Conservation (phyloP, 2,329 filamentous ascomycete species). For the Colletotrichum sp. region DNA sequence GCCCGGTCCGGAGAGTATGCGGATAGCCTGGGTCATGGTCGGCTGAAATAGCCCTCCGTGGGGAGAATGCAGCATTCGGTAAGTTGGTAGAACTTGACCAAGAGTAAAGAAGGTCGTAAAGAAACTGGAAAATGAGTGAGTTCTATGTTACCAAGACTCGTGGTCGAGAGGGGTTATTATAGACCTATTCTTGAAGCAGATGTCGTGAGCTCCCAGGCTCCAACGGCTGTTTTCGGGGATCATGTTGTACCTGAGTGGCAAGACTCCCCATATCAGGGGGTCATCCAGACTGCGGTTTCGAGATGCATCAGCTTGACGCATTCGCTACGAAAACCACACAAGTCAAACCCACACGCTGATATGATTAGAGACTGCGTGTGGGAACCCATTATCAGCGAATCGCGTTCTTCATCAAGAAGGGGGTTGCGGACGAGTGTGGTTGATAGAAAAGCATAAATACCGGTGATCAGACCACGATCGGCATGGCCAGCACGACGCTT, state of each 20-base stretch:
- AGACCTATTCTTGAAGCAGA: slow-evolving; percentile 88
- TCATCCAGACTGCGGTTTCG: slow-evolving; percentile 77
- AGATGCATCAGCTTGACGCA: slow-evolving; percentile 4
- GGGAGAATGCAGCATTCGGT: slow-evolving; percentile 78
- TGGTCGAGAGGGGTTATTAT: background rate
- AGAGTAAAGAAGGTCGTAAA: slow-evolving; percentile 82
- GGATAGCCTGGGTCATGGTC: slow-evolving; percentile 84
- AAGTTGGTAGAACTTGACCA: slow-evolving; percentile 90
- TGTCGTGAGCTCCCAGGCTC: slow-evolving; percentile 91
- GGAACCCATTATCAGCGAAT: background rate
- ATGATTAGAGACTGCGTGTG: slow-evolving; percentile 77
- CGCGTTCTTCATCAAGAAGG: background rate
- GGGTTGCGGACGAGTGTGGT: background rate
- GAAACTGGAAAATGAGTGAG: slow-evolving; percentile 49
- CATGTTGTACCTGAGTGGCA: slow-evolving; percentile 77
- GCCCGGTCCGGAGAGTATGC: slow-evolving; percentile 70
- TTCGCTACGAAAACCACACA: slow-evolving; percentile 3
- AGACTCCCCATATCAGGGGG: slow-evolving; percentile 88
- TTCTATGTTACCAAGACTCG: slow-evolving; percentile 4
- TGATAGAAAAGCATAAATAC: slow-evolving; percentile 6
- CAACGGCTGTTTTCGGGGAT: slow-evolving; percentile 81
- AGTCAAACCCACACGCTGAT: slow-evolving; percentile 76
- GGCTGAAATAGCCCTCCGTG: slow-evolving; percentile 89
- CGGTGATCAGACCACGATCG: slow-evolving; percentile 81
- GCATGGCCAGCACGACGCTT: slow-evolving; percentile 68